A percentile compares a stretch with the other conserved stretches of the same genome.
phyloP scores from a whole-genome alignment of 345 rosid genomes.

The Gossypium longicalyx region DNA sequence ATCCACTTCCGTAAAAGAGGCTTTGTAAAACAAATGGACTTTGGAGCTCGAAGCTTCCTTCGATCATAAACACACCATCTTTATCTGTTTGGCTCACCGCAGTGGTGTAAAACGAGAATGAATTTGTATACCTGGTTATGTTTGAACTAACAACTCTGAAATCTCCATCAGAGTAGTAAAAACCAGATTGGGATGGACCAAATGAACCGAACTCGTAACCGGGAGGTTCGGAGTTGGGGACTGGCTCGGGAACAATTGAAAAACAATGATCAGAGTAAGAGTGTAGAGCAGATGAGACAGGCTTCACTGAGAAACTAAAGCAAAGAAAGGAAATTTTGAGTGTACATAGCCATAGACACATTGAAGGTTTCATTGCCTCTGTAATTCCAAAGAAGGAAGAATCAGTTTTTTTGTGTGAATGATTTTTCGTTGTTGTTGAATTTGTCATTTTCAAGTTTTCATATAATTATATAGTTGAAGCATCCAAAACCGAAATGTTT shows the following conservation, averaged over 20 bases:
- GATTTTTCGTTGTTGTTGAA: not conserved
- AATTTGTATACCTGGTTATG: not conserved
- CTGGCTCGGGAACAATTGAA: conserved; percentile 25
- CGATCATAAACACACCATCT: conserved; percentile 18
- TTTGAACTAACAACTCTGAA: not conserved
- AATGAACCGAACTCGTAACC: not conserved
- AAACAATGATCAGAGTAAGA: conserved; percentile 31
- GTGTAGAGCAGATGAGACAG: not conserved
- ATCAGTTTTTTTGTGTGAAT: not conserved
- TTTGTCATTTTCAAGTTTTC: not conserved
- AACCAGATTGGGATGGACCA: conserved; percentile 9
- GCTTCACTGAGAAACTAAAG: not conserved
- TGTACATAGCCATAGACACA: not conserved
- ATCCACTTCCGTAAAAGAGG: not conserved
- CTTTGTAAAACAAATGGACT: not conserved
- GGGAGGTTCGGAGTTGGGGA: not conserved
- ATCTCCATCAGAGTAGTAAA: conserved; percentile 15
- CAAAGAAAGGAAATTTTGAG: not conserved
- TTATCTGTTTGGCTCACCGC: conserved; percentile 7
- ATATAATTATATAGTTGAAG: not conserved
- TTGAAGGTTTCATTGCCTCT: conserved; percentile 4
- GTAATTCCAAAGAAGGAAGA: not conserved
- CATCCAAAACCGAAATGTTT: not conserved
- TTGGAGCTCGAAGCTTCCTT: conserved; percentile 16
- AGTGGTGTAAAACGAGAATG: conserved; percentile 4